Percentiles rank a stretch among this genome's conserved stretches.
Evolutionary conservation across 495 filamentous ascomycete species (phyloP).

Genomic region (Penicillium subrubescens): DNA sequence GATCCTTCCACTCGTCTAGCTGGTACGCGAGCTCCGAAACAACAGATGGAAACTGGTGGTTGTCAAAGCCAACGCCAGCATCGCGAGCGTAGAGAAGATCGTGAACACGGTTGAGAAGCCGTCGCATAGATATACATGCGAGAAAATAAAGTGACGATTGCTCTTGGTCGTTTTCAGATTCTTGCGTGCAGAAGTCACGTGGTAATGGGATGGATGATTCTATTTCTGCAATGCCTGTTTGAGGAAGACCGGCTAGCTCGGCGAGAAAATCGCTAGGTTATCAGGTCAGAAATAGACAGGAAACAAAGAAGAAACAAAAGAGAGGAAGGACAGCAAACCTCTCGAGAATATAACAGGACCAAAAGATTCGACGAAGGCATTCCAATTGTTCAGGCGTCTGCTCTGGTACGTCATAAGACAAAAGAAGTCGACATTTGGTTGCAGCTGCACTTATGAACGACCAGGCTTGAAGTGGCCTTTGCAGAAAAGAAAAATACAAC

Average conservation of each 20-base stretch:
- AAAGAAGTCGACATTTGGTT: slow-evolving; percentile 20
- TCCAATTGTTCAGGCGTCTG: slow-evolving; percentile 34
- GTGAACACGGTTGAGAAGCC: slow-evolving; percentile 38
- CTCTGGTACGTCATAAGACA: slow-evolving; percentile 11
- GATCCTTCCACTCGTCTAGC: slow-evolving; percentile 45
- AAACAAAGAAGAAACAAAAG: background rate
- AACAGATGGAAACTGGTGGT: slow-evolving; percentile 39
- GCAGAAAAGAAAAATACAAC: slow-evolving; percentile 19
- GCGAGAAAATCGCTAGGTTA: slow-evolving; percentile 23
- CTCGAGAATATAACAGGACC: slow-evolving; percentile 52
- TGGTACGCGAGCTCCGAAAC: slow-evolving; percentile 48
- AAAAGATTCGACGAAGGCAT: slow-evolving; percentile 49
- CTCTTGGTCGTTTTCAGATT: slow-evolving; percentile 20
- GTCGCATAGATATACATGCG: slow-evolving; percentile 40
- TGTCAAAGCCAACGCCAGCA: slow-evolving; percentile 31
- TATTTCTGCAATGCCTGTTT: slow-evolving; percentile 45
- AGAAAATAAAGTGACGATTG: slow-evolving; percentile 36
- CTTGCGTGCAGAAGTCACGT: slow-evolving; percentile 27
- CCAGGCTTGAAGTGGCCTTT: slow-evolving; percentile 23
- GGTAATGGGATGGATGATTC: slow-evolving; percentile 46
- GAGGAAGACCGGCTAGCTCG: slow-evolving; percentile 45
- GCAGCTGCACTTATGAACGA: slow-evolving; percentile 20
- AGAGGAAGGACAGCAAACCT: slow-evolving; percentile 16
- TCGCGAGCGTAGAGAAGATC: slow-evolving; percentile 33
- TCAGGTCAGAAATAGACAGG: background rate